Conservation (phyloP, 495 filamentous ascomycete species). For the Podospora australis region DNA sequence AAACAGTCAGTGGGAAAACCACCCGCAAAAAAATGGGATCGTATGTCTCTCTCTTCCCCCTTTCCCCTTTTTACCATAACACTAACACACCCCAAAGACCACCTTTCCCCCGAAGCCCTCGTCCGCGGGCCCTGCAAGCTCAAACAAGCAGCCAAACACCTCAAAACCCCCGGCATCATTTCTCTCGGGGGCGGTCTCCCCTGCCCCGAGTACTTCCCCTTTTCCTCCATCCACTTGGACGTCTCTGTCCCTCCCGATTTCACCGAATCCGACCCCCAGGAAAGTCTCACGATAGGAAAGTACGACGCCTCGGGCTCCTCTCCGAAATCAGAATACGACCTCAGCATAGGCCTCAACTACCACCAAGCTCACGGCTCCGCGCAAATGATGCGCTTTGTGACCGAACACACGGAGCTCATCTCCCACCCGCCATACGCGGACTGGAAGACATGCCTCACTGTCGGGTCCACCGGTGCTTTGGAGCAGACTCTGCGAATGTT, state of each 20-base stretch:
- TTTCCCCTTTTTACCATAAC: background rate
- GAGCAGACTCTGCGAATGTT: slow-evolving; percentile 77
- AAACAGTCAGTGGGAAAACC: slow-evolving; percentile 3
- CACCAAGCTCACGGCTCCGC: slow-evolving; percentile 77
- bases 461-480: slow-evolving; percentile 71
- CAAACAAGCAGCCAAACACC: slow-evolving; percentile 65
- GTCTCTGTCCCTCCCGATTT: slow-evolving; percentile 50
- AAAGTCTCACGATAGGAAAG: slow-evolving; percentile 63
- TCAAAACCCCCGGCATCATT: slow-evolving; percentile 70
- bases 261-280: slow-evolving; percentile 54
- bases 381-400: slow-evolving; percentile 80
- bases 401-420: slow-evolving; percentile 85
- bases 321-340: slow-evolving; percentile 52
- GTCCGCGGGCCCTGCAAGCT: slow-evolving; percentile 56
- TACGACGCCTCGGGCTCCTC: slow-evolving; percentile 60
- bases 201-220: slow-evolving; percentile 80
- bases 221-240: slow-evolving; percentile 33
- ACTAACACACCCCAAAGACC: slow-evolving; percentile 31
- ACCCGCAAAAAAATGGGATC: background rate
- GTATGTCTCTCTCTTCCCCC: background rate
- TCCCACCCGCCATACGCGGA: slow-evolving; percentile 73
- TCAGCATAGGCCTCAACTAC: slow-evolving; percentile 84
- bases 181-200: slow-evolving; percentile 91
- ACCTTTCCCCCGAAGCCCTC: slow-evolving; percentile 51
- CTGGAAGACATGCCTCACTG: slow-evolving; percentile 69